A percentile compares a stretch with the other conserved stretches of the same genome.
These are phyloP conservation scores for Wallacemonas sp. DNA, from an alignment of 208 protist genomes.

Conservation along the genomic window DNA sequence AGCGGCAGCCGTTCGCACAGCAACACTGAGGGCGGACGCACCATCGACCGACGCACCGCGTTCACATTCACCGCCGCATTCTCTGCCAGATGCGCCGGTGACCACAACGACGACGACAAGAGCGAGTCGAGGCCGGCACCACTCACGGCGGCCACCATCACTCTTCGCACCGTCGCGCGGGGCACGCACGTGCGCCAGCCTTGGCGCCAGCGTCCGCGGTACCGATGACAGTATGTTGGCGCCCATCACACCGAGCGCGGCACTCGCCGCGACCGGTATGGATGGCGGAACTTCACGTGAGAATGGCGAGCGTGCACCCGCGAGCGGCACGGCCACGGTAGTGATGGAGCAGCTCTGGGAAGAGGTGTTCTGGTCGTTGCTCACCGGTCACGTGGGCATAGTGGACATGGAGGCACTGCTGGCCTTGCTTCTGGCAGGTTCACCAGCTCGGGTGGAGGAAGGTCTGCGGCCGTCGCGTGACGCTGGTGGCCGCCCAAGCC, in stretches of 20 bases:
- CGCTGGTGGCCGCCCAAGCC: no score
- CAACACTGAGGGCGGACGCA: background rate
- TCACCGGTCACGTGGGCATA: constrained; percentile 28
- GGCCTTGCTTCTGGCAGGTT: constrained; percentile 12
- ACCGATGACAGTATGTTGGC: background rate
- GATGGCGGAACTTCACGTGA: no score
- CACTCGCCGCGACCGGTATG: background rate
- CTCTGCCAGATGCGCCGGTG: background rate
- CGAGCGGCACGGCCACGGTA: no score
- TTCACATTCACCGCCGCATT: background rate
- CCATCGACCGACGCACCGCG: background rate
- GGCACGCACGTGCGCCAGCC: background rate
- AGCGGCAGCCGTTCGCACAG: background rate
- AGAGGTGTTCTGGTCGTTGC: constrained; percentile 36
- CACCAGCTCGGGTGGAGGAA: background rate
- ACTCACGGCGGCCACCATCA: background rate
- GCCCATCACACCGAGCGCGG: background rate
- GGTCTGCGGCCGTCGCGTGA: no score
- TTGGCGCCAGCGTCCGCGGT: background rate
- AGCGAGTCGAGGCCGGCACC: background rate
- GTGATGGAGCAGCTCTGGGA: constrained; percentile 24
- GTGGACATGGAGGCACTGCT: constrained; percentile 32
- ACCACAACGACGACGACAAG: background rate
- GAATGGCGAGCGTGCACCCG: no score
- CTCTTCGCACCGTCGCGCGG: background rate